Evolutionary conservation across 2,329 filamentous ascomycete genomes (phyloP).

Genomic region (Fusarium mexicanum): DNA sequence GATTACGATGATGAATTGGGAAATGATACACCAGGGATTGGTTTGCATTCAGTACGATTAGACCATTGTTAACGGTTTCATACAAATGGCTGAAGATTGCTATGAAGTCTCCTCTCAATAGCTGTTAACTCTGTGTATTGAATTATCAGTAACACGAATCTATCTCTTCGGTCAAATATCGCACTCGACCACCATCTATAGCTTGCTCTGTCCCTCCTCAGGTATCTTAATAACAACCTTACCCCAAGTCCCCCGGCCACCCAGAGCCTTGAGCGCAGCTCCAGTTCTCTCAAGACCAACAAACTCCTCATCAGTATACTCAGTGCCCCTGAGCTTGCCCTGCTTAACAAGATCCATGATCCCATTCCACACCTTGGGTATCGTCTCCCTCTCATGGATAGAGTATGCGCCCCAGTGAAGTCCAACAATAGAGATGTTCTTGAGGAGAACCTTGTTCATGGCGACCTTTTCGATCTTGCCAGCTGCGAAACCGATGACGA

Average conservation of each 20-base stretch:
- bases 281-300: slow-evolving; percentile 83
- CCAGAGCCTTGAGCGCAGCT: slow-evolving; percentile 79
- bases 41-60: slow-evolving; percentile 26
- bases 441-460: slow-evolving; percentile 90
- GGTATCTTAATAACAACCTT: slow-evolving; percentile 93
- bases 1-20: slow-evolving; percentile 9
- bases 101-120: not conserved
- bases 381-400: slow-evolving; percentile 74
- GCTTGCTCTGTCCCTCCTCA: slow-evolving; percentile 68
- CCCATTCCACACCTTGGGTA: slow-evolving; percentile 81
- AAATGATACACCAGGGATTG: slow-evolving; percentile 24
- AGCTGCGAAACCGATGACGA: slow-evolving; percentile 87
- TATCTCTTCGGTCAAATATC: not conserved
- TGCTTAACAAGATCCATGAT: slow-evolving; percentile 80
- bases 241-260: slow-evolving; percentile 87
- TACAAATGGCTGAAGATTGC: not conserved
- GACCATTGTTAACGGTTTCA: slow-evolving; percentile 16
- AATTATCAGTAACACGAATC: not conserved
- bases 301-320: slow-evolving; percentile 84
- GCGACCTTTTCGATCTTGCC: slow-evolving; percentile 86
- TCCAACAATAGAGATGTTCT: slow-evolving; percentile 91
- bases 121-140: not conserved
- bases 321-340: slow-evolving; percentile 83
- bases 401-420: slow-evolving; percentile 92
- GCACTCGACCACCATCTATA: slow-evolving; percentile 49